Evolutionary conservation across 179 eudicot species (phyloP), one percentile per base, ranked within the genome.

Genomic region (Beta macrorhiza): DNA sequence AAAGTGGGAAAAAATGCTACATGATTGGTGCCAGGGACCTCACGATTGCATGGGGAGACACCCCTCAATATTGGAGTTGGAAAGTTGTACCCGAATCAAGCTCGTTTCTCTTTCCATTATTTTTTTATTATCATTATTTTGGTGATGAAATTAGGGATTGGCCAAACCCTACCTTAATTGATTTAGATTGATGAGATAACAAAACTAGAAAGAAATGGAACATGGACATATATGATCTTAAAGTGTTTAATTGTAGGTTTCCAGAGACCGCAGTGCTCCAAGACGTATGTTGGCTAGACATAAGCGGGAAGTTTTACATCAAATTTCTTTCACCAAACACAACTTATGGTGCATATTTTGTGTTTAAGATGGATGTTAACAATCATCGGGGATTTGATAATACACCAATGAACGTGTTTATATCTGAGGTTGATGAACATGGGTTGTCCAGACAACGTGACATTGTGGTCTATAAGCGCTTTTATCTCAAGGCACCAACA

Each of bases 221-320:
- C 53, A 58, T 16, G 42, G 42, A 37, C 42, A 55, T 55, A 16
- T 49, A 12, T 11, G 2, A 20, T n/a, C 13, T 45, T 19, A 5
- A 8, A 0, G 3, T 22, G 19, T 14, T 58, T 22, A 20, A 20
- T 63, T 63, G 58, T 47, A 82, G 89, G 78, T 87, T 84, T 67
- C 42, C 74, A 3, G 83, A 84, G 71, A 80, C 77, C 45, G 87
- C 84, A 3, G 6, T 44, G 67, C 81, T 78, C 13, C 6, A 9
- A 42, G 0, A 0, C 0, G 86, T 83, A 20, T 86, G 84, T 52
- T 83, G 84, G 84, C 53, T 86, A 55, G 67, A 81, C 10, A 86
- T 86, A 22, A 63, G 13, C 68, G 85, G 82, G 56, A 71, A 70
- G 51, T 47, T 86, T 14, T 3, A 79, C 74, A 75, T 78, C 62